A percentile compares a stretch with the other conserved stretches of the same genome.
Conservation (phyloP, 305 asterid species). For the Euphrasia arctica region DNA sequence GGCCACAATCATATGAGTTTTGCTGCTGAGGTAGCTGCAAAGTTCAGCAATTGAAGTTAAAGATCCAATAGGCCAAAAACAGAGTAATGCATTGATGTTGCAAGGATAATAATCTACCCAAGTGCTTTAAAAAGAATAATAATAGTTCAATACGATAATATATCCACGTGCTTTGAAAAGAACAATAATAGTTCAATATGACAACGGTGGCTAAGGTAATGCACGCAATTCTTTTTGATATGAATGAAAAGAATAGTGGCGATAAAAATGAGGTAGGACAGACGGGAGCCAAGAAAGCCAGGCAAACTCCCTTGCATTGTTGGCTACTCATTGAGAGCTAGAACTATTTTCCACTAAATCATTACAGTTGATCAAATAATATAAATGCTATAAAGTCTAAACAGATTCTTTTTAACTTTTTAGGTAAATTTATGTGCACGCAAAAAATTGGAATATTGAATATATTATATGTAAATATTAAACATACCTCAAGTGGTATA, state of each 20-base stretch:
- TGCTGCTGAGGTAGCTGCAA: conserved; percentile 97
- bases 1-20: conserved; percentile 89
- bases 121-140: too few species aligned
- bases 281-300: background rate
- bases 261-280: background rate
- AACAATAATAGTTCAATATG: background rate
- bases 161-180: too few species aligned
- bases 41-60: conserved; percentile 27
- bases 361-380: conserved; percentile 13
- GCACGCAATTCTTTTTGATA: conserved; percentile 1
- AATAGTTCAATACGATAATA: background rate
- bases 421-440: conserved; percentile 6
- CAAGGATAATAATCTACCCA: too few species aligned
- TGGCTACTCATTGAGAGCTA: conserved; percentile 12
- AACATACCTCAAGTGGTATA: conserved; percentile 72
- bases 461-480: background rate
- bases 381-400: conserved; percentile 3
- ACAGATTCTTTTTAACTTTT: conserved; percentile 15
- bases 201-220: conserved; percentile 10
- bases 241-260: background rate
- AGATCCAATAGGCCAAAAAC: conserved; percentile 21
- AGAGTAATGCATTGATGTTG: conserved; percentile 9
- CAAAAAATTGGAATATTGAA: background rate
- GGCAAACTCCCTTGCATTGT: background rate
- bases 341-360: conserved; percentile 14